Evolutionary conservation across 495 filamentous ascomycete species (phyloP).

Genomic region (Podospora pseudocomata): DNA sequence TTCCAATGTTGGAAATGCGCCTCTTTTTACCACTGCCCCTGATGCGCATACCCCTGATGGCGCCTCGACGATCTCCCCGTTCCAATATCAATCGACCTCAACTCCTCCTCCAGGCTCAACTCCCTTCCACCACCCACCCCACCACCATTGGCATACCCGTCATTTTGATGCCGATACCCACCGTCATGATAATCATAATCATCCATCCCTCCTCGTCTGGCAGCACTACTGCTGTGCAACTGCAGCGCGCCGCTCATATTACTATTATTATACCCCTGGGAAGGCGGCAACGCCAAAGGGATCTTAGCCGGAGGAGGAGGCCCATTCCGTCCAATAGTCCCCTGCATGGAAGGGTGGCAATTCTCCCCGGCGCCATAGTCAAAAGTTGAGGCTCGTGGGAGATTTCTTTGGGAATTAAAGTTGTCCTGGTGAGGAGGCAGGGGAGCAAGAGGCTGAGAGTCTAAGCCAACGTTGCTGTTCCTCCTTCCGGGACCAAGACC

Average conservation of each 20-base stretch:
- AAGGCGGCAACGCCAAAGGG: slow-evolving; percentile 46
- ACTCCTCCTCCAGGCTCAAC: slow-evolving; percentile 69
- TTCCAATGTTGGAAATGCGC: not conserved
- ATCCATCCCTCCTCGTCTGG: slow-evolving; percentile 20
- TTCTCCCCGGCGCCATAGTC: slow-evolving; percentile 33
- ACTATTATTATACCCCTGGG: slow-evolving; percentile 15
- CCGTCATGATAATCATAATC: slow-evolving; percentile 14
- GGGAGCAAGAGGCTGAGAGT: slow-evolving; percentile 39
- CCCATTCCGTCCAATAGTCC: slow-evolving; percentile 19
- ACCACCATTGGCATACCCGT: slow-evolving; percentile 15
- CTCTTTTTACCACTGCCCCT: slow-evolving; percentile 1
- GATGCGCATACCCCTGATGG: slow-evolving; percentile 1
- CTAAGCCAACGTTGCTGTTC: slow-evolving; percentile 21
- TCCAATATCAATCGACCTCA: slow-evolving; percentile 81
- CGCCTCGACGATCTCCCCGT: slow-evolving; percentile 37
- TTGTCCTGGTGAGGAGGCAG: slow-evolving; percentile 44
- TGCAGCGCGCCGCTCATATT: slow-evolving; percentile 45
- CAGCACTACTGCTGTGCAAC: slow-evolving; percentile 32
- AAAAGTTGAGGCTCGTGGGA: slow-evolving; percentile 42
- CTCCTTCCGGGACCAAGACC: slow-evolving; percentile 22
- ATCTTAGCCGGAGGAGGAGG: slow-evolving; percentile 77
- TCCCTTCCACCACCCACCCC: slow-evolving; percentile 21
- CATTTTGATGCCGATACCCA: not conserved
- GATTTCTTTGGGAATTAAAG: slow-evolving; percentile 38
- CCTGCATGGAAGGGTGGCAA: slow-evolving; percentile 15